Evolutionary conservation across 306 rosid genomes (phyloP).

Genomic region (Citrullus mucosospermus): DNA sequence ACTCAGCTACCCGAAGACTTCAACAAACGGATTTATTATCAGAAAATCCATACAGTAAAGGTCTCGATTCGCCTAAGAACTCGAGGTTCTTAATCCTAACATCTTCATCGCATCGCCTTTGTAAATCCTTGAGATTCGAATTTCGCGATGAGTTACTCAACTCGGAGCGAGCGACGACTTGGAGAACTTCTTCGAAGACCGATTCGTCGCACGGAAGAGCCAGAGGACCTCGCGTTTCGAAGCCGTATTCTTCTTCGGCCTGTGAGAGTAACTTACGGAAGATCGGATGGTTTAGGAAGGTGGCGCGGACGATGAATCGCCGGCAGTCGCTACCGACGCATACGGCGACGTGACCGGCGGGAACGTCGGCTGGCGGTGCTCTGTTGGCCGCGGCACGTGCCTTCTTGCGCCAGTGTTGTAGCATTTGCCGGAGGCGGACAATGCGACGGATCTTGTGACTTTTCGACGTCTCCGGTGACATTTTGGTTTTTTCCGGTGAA

Average conservation of each 20-base stretch:
- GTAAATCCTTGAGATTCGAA: conserved; percentile 21
- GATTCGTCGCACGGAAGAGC: conserved; percentile 76
- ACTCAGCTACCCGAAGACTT: background rate
- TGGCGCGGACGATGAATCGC: conserved; percentile 61
- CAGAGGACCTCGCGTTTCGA: conserved; percentile 60
- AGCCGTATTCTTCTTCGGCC: conserved; percentile 90
- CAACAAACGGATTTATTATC: conserved; percentile 26
- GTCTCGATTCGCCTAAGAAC: conserved; percentile 43
- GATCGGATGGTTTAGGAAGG: conserved; percentile 74
- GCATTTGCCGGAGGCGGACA: conserved; percentile 73
- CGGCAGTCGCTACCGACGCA: conserved; percentile 51
- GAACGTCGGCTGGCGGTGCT: conserved; percentile 50
- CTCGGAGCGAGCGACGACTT: conserved; percentile 36
- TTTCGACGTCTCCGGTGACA: conserved; percentile 30
- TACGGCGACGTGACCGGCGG: conserved; percentile 77
- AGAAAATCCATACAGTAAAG: conserved; percentile 35
- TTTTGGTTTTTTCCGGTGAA: conserved; percentile 2
- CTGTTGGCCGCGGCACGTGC: conserved; percentile 16
- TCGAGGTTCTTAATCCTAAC: conserved; percentile 17
- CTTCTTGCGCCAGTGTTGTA: conserved; percentile 60
- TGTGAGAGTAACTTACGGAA: conserved; percentile 48
- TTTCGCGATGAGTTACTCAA: conserved; percentile 19
- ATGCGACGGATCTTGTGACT: conserved; percentile 69
- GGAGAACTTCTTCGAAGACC: conserved; percentile 51
- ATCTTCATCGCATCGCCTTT: conserved; percentile 54